Evolutionary conservation across 805 yeast species (phyloP).

Genomic region (Candida quercuum): DNA sequence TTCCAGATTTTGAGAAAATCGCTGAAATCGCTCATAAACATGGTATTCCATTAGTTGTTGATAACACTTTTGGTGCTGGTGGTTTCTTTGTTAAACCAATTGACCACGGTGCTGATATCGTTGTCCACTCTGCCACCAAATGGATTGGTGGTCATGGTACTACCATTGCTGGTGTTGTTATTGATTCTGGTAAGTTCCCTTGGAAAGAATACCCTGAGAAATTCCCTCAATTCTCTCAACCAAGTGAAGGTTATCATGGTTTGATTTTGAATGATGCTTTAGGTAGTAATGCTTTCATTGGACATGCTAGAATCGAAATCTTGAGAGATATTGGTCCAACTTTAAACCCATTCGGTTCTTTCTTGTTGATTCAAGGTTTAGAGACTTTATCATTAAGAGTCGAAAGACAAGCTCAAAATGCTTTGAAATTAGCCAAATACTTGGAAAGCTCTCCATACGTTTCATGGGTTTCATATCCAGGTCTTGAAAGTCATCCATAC

Average conservation of each 20-base stretch:
- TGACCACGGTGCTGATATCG: constrained; percentile 86
- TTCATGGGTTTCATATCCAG: constrained; percentile 89
- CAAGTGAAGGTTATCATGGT: constrained; percentile 94
- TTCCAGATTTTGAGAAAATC: constrained; percentile 83
- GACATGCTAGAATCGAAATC: constrained; percentile 76
- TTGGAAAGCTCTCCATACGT: constrained; percentile 72
- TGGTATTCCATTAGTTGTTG: constrained; percentile 88
- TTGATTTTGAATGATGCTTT: constrained; percentile 74
- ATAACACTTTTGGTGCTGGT: constrained; percentile 97
- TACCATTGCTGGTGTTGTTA: constrained; percentile 85
- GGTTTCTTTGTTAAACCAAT: constrained; percentile 83
- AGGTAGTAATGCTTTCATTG: constrained; percentile 74
- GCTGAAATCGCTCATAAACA: constrained; percentile 74
- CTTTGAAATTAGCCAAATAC: constrained; percentile 72
- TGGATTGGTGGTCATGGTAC: constrained; percentile 99
- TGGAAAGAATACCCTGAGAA: constrained; percentile 81
- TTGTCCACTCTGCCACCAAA: constrained; percentile 92
- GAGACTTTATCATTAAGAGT: constrained; percentile 92
- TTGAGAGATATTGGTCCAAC: constrained; percentile 91
- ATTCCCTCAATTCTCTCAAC: constrained; percentile 87
- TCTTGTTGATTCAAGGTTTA: constrained; percentile 83
- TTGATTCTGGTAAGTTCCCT: constrained; percentile 91
- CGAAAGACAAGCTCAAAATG: constrained; percentile 85
- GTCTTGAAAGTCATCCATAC: constrained; percentile 70
- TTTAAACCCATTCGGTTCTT: constrained; percentile 83